These are phyloP conservation scores for Xanthoconium separans DNA, from an alignment of 1,284 basidiomycete genomes.

Conservation along the genomic window DNA sequence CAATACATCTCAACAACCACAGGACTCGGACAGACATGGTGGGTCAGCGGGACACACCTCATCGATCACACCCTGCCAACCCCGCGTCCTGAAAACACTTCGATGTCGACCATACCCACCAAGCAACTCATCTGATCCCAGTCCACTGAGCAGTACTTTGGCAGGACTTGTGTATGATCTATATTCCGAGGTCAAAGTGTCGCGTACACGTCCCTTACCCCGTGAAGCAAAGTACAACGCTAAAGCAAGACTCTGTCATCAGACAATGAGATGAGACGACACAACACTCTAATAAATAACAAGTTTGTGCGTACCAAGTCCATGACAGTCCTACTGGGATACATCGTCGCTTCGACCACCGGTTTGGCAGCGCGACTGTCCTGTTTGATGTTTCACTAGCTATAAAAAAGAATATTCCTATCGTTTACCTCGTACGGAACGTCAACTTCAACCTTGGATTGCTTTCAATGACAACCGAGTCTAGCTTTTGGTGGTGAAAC, in stretches of 20 bases:
- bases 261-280: slow-evolving; percentile 5
- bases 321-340: slow-evolving; percentile 85
- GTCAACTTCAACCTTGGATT: slow-evolving; percentile 73
- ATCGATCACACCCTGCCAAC: slow-evolving; percentile 74
- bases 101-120: slow-evolving; percentile 94
- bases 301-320: slow-evolving; percentile 64
- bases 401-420: not conserved
- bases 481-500: slow-evolving; percentile 21
- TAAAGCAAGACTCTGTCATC: slow-evolving; percentile 76
- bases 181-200: slow-evolving; percentile 27
- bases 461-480: slow-evolving; percentile 2
- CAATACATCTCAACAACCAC: not conserved
- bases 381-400: slow-evolving; percentile 35
- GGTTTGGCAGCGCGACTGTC: slow-evolving; percentile 62
- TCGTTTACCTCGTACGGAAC: slow-evolving; percentile 73
- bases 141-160: slow-evolving; percentile 84
- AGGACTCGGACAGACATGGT: not conserved
- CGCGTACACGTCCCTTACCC: slow-evolving; percentile 61
- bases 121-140: slow-evolving; percentile 94
- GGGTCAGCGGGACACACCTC: slow-evolving; percentile 54
- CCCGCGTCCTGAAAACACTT: slow-evolving; percentile 63
- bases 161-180: slow-evolving; percentile 71
- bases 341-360: slow-evolving; percentile 74
- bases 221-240: slow-evolving; percentile 93
- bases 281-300: not conserved